A percentile compares a stretch with the other conserved stretches of the same genome.
These are phyloP conservation scores for Camelina neglecta DNA, from an alignment of 345 rosid species.

Conservation along the genomic window DNA sequence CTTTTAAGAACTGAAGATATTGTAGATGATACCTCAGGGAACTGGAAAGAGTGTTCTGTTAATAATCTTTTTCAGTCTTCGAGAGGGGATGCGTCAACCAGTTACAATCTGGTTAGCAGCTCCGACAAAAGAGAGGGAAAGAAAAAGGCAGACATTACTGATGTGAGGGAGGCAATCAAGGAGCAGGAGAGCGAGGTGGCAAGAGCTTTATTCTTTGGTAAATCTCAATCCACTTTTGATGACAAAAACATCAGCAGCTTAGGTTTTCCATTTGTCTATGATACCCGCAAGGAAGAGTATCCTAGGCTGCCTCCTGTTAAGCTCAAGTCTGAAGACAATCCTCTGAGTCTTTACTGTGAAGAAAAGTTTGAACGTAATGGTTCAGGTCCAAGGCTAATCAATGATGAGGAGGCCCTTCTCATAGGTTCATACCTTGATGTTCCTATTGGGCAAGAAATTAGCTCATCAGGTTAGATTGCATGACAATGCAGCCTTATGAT, in stretches of 20 bases:
- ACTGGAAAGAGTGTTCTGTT: constrained; percentile 77
- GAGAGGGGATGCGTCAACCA: constrained; percentile 59
- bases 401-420: constrained; percentile 69
- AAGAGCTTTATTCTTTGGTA: constrained; percentile 74
- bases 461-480: constrained; percentile 74
- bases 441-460: constrained; percentile 92
- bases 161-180: constrained; percentile 66
- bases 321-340: constrained; percentile 89
- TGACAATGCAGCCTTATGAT: background rate
- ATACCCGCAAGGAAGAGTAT: constrained; percentile 63
- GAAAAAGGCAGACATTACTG: constrained; percentile 57
- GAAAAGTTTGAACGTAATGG: constrained; percentile 84
- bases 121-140: constrained; percentile 74
- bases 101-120: constrained; percentile 48
- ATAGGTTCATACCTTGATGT: constrained; percentile 93
- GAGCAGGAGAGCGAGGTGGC: constrained; percentile 96
- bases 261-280: constrained; percentile 61
- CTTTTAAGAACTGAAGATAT: constrained; percentile 60
- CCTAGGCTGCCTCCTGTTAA: constrained; percentile 98
- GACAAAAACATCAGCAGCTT: constrained; percentile 53
- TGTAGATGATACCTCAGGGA: constrained; percentile 47
- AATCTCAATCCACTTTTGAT: constrained; percentile 57
- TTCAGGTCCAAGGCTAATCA: constrained; percentile 55
- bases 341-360: constrained; percentile 72
- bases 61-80: constrained; percentile 73